Conservation (phyloP, 2,329 filamentous ascomycete species). For the Paecilomyces sp. region DNA sequence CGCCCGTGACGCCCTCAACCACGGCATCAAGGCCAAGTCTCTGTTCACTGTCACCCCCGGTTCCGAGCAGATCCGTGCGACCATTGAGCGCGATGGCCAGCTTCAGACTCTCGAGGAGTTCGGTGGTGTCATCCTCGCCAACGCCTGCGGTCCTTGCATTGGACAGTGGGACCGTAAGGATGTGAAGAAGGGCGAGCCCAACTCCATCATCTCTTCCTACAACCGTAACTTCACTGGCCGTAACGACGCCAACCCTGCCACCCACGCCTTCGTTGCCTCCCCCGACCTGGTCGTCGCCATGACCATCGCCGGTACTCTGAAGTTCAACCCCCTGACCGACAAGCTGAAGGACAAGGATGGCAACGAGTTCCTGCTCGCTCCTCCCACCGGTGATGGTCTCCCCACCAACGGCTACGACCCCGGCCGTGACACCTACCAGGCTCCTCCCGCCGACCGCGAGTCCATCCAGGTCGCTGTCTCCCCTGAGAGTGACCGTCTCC, state of each 20-base stretch:
- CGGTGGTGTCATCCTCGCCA: constrained; percentile 87
- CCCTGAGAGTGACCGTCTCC: constrained; percentile 86
- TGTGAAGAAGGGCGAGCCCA: constrained; percentile 88
- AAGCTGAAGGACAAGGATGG: constrained; percentile 90
- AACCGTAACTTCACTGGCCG: constrained; percentile 99
- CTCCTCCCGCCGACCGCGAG: constrained; percentile 72
- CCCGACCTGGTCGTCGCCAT: constrained; percentile 84
- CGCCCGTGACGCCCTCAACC: constrained; percentile 79
- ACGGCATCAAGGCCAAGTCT: constrained; percentile 89
- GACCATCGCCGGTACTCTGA: constrained; percentile 72
- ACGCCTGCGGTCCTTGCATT: constrained; percentile 89
- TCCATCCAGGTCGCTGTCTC: constrained; percentile 73
- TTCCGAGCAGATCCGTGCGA: constrained; percentile 93
- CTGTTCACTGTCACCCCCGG: constrained; percentile 93
- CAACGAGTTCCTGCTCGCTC: constrained; percentile 84
- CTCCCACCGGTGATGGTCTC: constrained; percentile 74
- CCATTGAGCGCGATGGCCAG: constrained; percentile 83
- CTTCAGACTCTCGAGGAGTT: constrained; percentile 94
- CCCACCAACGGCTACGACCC: constrained; percentile 79
- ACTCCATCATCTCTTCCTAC: constrained; percentile 98
- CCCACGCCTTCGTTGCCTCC: constrained; percentile 87
- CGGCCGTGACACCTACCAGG: constrained; percentile 91
- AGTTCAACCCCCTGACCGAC: constrained; percentile 94
- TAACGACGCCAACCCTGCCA: constrained; percentile 92
- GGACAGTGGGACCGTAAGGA: constrained; percentile 93